phyloP scores from a whole-genome alignment of 1,284 basidiomycete species.

The Sutorius eximius region DNA sequence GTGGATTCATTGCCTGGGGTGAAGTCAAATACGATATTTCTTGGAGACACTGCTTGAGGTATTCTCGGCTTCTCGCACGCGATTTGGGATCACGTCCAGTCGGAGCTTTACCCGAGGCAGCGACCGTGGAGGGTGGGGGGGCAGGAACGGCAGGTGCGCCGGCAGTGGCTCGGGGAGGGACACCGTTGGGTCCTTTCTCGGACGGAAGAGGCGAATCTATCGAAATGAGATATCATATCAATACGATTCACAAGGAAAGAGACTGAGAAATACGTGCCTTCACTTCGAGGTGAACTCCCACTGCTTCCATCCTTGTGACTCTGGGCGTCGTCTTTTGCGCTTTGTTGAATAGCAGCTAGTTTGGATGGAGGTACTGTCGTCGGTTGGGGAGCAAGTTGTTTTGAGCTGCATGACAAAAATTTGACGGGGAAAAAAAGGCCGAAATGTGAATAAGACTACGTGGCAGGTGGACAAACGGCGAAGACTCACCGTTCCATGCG shows the following conservation, averaged over 20 bases:
- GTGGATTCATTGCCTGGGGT: constrained; percentile 93
- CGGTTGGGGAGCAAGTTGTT: constrained; percentile 62
- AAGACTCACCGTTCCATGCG: constrained; percentile 84
- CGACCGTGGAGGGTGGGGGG: constrained; percentile 25
- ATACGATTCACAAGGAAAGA: background rate
- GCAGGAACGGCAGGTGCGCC: constrained; percentile 50
- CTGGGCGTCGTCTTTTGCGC: constrained; percentile 66
- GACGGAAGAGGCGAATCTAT: constrained; percentile 74
- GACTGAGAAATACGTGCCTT: constrained; percentile 50
- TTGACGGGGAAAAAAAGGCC: background rate
- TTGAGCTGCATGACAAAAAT: constrained; percentile 54
- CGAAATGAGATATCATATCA: background rate
- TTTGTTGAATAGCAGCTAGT: constrained; percentile 58
- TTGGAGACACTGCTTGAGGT: constrained; percentile 98
- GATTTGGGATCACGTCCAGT: constrained; percentile 89
- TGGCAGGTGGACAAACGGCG: constrained; percentile 16
- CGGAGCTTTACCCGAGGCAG: constrained; percentile 66
- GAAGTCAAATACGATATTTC: constrained; percentile 98
- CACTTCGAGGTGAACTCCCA: constrained; percentile 77
- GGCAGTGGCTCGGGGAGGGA: constrained; percentile 50
- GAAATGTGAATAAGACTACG: constrained; percentile 10
- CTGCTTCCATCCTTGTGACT: constrained; percentile 75
- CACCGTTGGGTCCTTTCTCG: constrained; percentile 66
- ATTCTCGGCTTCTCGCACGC: constrained; percentile 91
- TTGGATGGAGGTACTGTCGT: constrained; percentile 60